These are phyloP conservation scores for Pyricularia pennisetigena DNA, from an alignment of 2,329 filamentous ascomycete species.

Conservation along the genomic window DNA sequence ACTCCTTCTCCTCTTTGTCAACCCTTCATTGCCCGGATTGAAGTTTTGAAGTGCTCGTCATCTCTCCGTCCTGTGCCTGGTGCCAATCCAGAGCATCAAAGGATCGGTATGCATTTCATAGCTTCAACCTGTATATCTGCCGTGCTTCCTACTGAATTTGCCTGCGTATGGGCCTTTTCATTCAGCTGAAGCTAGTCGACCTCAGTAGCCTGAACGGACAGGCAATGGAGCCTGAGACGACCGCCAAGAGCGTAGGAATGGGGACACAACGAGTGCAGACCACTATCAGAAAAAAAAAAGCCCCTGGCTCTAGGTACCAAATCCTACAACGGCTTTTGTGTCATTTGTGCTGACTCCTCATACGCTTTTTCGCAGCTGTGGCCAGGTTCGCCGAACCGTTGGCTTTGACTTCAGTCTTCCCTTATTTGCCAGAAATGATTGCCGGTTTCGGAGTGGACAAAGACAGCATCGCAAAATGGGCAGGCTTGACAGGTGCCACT, in stretches of 20 bases:
- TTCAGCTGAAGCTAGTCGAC: constrained; percentile 4
- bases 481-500: constrained; percentile 61
- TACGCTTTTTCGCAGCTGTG: constrained; percentile 41
- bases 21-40: background rate
- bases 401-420: constrained; percentile 62
- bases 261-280: background rate
- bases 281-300: too few species aligned
- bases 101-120: background rate
- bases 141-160: background rate
- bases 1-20: constrained; percentile 6
- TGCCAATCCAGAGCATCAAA: background rate
- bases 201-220: background rate
- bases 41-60: background rate
- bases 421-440: constrained; percentile 72
- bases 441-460: constrained; percentile 63
- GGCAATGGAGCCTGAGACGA: background rate
- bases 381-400: constrained; percentile 71
- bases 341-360: constrained; percentile 20
- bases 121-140: background rate
- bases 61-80: background rate
- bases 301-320: background rate
- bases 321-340: background rate
- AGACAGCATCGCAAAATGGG: constrained; percentile 70
- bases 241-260: background rate
- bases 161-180: constrained; percentile 4